Conservation (phyloP, 495 filamentous ascomycete species). For the Annulohypoxylon bovei region DNA sequence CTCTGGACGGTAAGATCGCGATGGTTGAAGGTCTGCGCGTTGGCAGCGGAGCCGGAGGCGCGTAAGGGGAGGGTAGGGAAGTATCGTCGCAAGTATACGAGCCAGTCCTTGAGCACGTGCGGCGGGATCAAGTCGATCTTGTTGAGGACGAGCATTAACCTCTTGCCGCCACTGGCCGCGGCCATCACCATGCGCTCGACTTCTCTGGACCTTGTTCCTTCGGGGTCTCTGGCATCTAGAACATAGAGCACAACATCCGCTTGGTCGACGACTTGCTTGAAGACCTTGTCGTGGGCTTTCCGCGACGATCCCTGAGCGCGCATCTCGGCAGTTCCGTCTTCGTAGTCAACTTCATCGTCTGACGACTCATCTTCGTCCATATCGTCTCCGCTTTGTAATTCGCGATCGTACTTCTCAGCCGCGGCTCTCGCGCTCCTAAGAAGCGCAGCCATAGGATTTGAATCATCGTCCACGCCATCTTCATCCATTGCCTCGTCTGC, state of each 20-base stretch:
- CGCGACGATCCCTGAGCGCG: slow-evolving; percentile 65
- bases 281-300: slow-evolving; percentile 91
- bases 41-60: slow-evolving; percentile 82
- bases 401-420: slow-evolving; percentile 79
- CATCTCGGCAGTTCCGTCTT: slow-evolving; percentile 59
- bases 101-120: slow-evolving; percentile 81
- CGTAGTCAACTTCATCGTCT: slow-evolving; percentile 62
- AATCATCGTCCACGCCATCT: slow-evolving; percentile 64
- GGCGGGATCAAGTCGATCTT: slow-evolving; percentile 95
- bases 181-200: slow-evolving; percentile 91
- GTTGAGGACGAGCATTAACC: slow-evolving; percentile 93
- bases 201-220: slow-evolving; percentile 88
- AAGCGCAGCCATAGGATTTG: slow-evolving; percentile 91
- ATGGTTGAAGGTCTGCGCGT: slow-evolving; percentile 93
- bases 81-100: slow-evolving; percentile 83
- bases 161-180: slow-evolving; percentile 81
- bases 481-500: slow-evolving; percentile 61
- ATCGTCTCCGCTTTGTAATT: slow-evolving; percentile 66
- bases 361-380: slow-evolving; percentile 70
- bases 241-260: slow-evolving; percentile 95
- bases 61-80: slow-evolving; percentile 94
- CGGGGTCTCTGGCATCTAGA: slow-evolving; percentile 91
- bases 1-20: slow-evolving; percentile 85
- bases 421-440: slow-evolving; percentile 89
- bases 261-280: slow-evolving; percentile 90